Percentiles rank a stretch among this genome's conserved stretches.
Conservation (phyloP, 306 rosid species). For the Luffa acutangula region DNA sequence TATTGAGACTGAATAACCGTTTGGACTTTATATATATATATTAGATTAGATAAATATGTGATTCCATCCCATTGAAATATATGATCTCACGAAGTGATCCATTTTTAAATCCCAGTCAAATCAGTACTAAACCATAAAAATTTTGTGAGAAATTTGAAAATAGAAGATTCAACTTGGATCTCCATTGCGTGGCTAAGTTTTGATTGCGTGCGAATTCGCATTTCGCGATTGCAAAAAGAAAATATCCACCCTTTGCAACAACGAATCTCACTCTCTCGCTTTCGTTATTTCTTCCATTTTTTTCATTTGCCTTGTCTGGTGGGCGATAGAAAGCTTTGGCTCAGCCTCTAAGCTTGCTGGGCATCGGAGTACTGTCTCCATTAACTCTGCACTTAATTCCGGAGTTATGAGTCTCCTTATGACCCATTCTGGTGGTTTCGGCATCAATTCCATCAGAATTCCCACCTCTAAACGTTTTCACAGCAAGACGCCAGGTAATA, state of each 20-base stretch:
- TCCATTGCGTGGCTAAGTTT: not conserved
- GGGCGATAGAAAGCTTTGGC: not conserved
- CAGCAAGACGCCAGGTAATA: slow-evolving; percentile 12
- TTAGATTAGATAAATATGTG: too few species aligned
- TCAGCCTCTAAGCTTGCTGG: too few species aligned
- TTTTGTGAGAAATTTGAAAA: too few species aligned
- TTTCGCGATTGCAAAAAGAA: not conserved
- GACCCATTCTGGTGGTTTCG: slow-evolving; percentile 18
- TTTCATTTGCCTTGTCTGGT: not conserved
- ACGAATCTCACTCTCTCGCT: not conserved
- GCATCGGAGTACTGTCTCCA: not conserved
- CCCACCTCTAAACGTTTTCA: slow-evolving; percentile 14
- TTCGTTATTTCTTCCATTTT: not conserved
- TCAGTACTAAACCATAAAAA: too few species aligned
- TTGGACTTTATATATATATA: too few species aligned
- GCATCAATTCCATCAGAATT: slow-evolving; percentile 10
- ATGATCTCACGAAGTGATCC: too few species aligned
- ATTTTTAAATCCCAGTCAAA: too few species aligned
- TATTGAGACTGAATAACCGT: too few species aligned
- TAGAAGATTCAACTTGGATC: not conserved
- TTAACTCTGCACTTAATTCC: not conserved
- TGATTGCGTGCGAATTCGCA: not conserved
- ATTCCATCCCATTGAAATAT: too few species aligned
- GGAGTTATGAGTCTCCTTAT: slow-evolving; percentile 23
- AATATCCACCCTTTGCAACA: not conserved